Evolutionary conservation across 73 alveolate species (phyloP), one percentile per base, ranked within the genome.

Genomic region (Paramecium pentaurelia): DNA sequence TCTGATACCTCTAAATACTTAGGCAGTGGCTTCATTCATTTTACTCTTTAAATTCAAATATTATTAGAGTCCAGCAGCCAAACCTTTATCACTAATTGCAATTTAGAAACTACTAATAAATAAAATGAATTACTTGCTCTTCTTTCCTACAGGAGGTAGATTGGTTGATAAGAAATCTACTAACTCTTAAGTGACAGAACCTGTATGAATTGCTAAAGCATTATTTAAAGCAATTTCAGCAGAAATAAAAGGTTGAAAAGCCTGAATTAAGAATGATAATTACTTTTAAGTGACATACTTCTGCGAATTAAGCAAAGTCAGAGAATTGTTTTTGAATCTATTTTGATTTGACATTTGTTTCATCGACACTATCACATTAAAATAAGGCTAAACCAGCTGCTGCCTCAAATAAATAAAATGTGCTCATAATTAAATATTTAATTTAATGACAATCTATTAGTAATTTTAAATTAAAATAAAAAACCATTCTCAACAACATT

Each of bases 381-480:
- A 80, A 80, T 40, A 80, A 36, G 47, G 91, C 71, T 40, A 80
- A 80, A 32, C 91, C 91, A 45, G 77, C 91, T 14, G 91, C 91
- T 27, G 49, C 73, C 58, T 80, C 91, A 80, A 42, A 80, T 25
- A 80, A 47, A 47, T 80, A 80, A 42, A 42, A 80, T 80, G 91
- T 80, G 73, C 91, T 80, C 91, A 80, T 80, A 45, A 73, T 73
- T 73, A 73, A 73, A 73, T 37, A 73, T 73, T 73, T 73, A 73
- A 73, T 73, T 73, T 30, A 73, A 73, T 37, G 47, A 6, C 40
- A 14, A 68, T 32, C 47, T 68, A 32, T 32, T 12, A 32, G 47
- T 68, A 68, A 32, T 16, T 68, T 68, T 32, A 68, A 32, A 68
- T 68, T 68, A 75, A 75, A 34, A 36, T 16, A 75, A 34, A 54